Evolutionary conservation across 2,329 filamentous ascomycete genomes (phyloP).

Genomic region (Aspergillus ochraceoroseus): DNA sequence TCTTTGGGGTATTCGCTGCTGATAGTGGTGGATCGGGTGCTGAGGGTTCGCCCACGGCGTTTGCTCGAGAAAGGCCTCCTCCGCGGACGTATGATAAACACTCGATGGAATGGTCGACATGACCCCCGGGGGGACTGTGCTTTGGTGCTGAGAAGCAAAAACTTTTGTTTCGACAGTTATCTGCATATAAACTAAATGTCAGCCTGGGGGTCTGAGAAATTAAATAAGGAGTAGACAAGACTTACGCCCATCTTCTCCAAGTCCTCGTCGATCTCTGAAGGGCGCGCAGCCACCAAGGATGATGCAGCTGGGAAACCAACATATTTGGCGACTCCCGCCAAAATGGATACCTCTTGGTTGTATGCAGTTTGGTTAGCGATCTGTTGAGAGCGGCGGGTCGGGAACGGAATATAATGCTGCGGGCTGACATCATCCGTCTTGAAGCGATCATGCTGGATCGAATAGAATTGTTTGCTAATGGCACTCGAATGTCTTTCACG

Average conservation of each 20-base stretch:
- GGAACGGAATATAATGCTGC: conserved; percentile 77
- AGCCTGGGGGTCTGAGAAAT: background rate
- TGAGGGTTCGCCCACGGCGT: conserved; percentile 92
- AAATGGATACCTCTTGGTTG: conserved; percentile 87
- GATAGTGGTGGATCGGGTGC: conserved; percentile 61
- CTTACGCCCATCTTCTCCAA: conserved; percentile 82
- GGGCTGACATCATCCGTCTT: conserved; percentile 71
- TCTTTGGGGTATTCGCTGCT: conserved; percentile 39
- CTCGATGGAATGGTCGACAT: conserved; percentile 35
- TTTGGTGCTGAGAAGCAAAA: conserved; percentile 25
- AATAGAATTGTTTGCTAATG: conserved; percentile 85
- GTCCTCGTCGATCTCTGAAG: conserved; percentile 76
- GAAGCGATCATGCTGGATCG: conserved; percentile 83
- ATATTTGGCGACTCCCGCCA: conserved; percentile 89
- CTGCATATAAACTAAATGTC: conserved; percentile 15
- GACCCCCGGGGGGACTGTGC: conserved; percentile 27
- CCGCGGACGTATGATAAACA: conserved; percentile 52
- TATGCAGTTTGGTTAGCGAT: conserved; percentile 83
- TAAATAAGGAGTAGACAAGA: conserved; percentile 21
- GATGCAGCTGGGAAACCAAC: conserved; percentile 96
- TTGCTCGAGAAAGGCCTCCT: conserved; percentile 81
- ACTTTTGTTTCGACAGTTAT: conserved; percentile 30
- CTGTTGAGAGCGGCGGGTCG: conserved; percentile 69
- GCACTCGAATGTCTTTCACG: conserved; percentile 74
- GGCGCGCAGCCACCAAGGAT: conserved; percentile 66